Base-by-base conservation (phyloP, 2,329 filamentous ascomycete genomes). In the Sclerotinia sclerotiorum region DNA sequence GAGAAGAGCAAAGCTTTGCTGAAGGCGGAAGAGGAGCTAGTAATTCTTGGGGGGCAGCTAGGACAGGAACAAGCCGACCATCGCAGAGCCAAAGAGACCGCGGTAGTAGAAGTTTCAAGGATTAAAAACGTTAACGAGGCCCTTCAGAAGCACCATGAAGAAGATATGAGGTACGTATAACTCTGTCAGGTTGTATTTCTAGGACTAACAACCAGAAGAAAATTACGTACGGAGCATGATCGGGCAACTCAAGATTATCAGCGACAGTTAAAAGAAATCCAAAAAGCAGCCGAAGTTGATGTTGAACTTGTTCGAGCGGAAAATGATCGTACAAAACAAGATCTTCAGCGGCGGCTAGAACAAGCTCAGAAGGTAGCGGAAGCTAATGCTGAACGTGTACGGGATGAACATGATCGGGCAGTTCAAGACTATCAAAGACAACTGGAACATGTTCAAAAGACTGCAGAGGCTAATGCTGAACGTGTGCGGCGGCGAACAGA, bases 11-110 rank as follows among this genome's bases (percentile, higher is more conserved):
- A 79, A 44, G 77, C 80, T 1, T 74, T 88, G 35, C 80, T 84
- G 69, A 81, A 84, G 51, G 78, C 80, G 1, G 81, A 84, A 60
- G 79, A 80, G 15, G 80, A 82, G 51, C 74, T 83, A 6, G 78
- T 82, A 11, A 80, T 82, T 5, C 78, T 88, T 15, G 80, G 84
- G 65, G 81, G 81, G n/a, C 82, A 84, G 67, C 78, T 92, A 24
- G 87, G 90, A 24, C 90, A 93, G 74, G 91, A 93, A 75, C 87
- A 90, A 74, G 86, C 88, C 8, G 89, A 93, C 70, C 89, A 92
- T 77, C 85, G 86, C 35, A 87, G 85, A 71, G 84, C 86, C 1
- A 90, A 88, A 70, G 88, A 90, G 69, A 82, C 82, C 2, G 81
- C 80, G 24, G 78, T 80, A 10, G 77, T 84, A 21, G 88, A 91